Evolutionary conservation across 2,329 filamentous ascomycete species (phyloP), one percentile per base, ranked within the genome.

Genomic region (Aspergillus quadrilineatus): DNA sequence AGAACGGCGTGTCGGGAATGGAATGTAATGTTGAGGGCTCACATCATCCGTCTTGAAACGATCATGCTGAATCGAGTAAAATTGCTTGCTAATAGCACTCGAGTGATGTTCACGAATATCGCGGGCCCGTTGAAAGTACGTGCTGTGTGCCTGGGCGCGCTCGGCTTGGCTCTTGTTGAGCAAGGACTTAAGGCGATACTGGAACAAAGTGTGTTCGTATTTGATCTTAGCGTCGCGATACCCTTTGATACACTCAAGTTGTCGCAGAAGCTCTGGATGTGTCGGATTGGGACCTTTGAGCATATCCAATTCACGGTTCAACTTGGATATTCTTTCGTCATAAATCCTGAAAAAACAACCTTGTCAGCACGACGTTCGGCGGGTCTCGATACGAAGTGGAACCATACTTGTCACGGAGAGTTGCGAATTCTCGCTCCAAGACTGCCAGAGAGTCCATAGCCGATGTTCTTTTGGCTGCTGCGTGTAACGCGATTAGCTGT

Each of bases 61-160:
- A 69, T 96, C 91, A 63, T 90, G 87, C 72, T 97, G 93, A 56
- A 97, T 90, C 64, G 93, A 88, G 74, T 96, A 96, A 82, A 93
- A 96, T 63, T 94, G 87, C 71, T 91, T 86, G 67, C 94, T 93
- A 57, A 96, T 85, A 57, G 87, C 82, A 60, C 92, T 89, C 30
- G 97, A 80, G 45, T 89, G 84, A 54, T 83, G 82, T 72, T 97
- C 93, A 59, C 94, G 86, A 62, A 89, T 83, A 68, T 96, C 90
- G 54, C 94, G 86, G 34, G 92, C 84, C 47, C 86, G 85, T 73
- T 99, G 94, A 73, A 92, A 92, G 73, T 90, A 97, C 67, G 97
- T 92, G 58, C 89, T 89, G 75, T 95, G 90, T 53, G 93, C 85
- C 71, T 97, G 92, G 52, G 90, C 86, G 60, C 92, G 85, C 64